phyloP scores from a whole-genome alignment of 192 early-diverging fungal genomes.

The Backusella psychrophila region DNA sequence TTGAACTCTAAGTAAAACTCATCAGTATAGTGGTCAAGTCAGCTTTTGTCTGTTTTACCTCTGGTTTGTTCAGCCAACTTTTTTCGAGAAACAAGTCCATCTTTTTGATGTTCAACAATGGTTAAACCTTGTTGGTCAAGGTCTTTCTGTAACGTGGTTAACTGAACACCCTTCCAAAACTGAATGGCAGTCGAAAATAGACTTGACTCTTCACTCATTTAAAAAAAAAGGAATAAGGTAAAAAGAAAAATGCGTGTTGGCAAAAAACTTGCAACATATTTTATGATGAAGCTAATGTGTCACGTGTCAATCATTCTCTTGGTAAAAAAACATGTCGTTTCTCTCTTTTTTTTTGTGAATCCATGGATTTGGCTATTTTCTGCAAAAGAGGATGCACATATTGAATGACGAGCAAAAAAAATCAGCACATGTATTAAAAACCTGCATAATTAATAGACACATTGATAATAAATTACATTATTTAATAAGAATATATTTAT shows the following conservation, averaged over 20 bases:
- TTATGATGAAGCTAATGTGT: background rate
- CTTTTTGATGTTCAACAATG: constrained; percentile 86
- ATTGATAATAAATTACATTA: background rate
- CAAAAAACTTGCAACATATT: background rate
- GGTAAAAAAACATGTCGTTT: background rate
- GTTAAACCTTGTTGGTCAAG: constrained; percentile 76
- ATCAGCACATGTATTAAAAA: background rate
- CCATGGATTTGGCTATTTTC: background rate
- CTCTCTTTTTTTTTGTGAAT: background rate
- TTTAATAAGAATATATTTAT: background rate
- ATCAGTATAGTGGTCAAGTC: constrained; percentile 1
- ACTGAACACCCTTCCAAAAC: constrained; percentile 54
- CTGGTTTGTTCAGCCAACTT: constrained; percentile 86
- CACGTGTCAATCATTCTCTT: background rate
- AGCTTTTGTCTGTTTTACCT: constrained; percentile 37
- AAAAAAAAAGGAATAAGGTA: background rate
- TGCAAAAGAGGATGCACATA: background rate
- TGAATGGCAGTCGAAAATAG: constrained; percentile 35
- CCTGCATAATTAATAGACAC: background rate
- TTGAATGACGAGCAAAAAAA: background rate
- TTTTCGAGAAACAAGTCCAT: constrained; percentile 71
- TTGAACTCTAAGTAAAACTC: constrained; percentile 63
- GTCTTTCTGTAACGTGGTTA: constrained; percentile 62
- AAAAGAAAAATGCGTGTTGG: background rate
- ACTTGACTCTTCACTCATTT: constrained; percentile 14